Percentiles rank a stretch among this genome's conserved stretches.
phyloP scores from a whole-genome alignment of 2,329 filamentous ascomycete species.

The Ascochyta koolunga region DNA sequence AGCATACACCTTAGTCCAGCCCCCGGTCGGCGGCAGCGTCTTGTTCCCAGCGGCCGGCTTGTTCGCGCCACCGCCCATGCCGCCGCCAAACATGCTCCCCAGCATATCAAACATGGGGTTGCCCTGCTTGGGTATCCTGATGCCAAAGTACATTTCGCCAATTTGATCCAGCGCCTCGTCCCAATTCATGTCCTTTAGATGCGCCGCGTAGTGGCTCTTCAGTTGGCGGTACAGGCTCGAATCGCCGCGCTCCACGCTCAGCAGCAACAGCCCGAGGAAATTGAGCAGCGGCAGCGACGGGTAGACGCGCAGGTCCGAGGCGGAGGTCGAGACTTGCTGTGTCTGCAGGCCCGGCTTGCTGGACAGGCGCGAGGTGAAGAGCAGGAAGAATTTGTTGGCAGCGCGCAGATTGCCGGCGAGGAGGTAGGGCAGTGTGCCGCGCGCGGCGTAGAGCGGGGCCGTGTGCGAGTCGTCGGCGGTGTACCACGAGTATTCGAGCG shows the following conservation, averaged over 20 bases:
- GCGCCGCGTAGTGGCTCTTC: conserved; percentile 76
- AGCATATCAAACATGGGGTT: conserved; percentile 99
- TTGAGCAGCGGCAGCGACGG: conserved; percentile 93
- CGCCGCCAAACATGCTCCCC: conserved; percentile 89
- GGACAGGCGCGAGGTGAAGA: conserved; percentile 73
- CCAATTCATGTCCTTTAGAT: conserved; percentile 83
- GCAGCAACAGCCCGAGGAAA: conserved; percentile 83
- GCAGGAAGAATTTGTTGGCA: conserved; percentile 79
- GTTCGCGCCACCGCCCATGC: conserved; percentile 58
- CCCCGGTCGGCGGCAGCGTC: conserved; percentile 41
- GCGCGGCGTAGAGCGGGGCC: conserved; percentile 82
- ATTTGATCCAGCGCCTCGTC: conserved; percentile 80
- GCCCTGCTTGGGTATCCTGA: conserved; percentile 83
- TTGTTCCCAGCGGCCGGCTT: conserved; percentile 53
- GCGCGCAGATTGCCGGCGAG: conserved; percentile 88
- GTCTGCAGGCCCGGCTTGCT: conserved; percentile 70
- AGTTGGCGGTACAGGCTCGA: conserved; percentile 81
- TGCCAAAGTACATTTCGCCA: conserved; percentile 96
- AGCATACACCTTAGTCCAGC: conserved; percentile 30
- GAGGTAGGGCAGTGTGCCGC: conserved; percentile 89
- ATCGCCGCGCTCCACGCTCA: conserved; percentile 81
- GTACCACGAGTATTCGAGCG: conserved; percentile 94
- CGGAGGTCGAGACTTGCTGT: conserved; percentile 79
- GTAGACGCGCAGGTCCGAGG: conserved; percentile 79
- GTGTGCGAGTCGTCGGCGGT: conserved; percentile 84